Base-by-base conservation (phyloP, 2,329 filamentous ascomycete genomes). In the Akanthomyces dipterigenus region DNA sequence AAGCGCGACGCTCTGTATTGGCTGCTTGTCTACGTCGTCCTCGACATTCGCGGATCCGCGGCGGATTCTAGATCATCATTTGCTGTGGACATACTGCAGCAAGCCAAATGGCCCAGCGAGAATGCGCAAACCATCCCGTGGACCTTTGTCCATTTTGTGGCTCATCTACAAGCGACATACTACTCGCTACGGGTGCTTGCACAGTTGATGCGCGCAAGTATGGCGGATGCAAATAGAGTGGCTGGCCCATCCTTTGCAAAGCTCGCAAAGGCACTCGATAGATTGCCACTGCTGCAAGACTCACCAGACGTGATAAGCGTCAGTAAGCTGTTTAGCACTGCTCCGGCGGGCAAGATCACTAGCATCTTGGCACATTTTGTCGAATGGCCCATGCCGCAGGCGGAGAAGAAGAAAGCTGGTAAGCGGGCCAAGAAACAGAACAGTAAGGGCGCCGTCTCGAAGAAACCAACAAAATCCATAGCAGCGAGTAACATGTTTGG, bases 141-240 rank as follows among this genome's bases (percentile, higher is more conserved):
- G 88, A 75, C 80, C 11, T 74, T 81, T 20, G 72, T 88, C 48
- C 88, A 91, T 66, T 76, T 88, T 53, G 70, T 79, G 9, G 85
- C 86, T 0, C 83, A 88, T 64, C 71, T 85, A 85, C 48, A 82
- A 85, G 63, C 69, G 82, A 22, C 73, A 73, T 63, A 83, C 86
- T 67, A 69, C 40, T 69, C 67, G 0, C 50, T 69, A 12, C 61
- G 66, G n/a, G 68, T 77, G 26, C 61, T 85, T 4, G 64, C 81
- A 2, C 73, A 74, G 26, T 67, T 75, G 9, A 56, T 77, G 2
- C 64, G 66, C 1, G 51, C 69, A 20, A 60, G 57, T 5, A 28
- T 62, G 2, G 28, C 61, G 4, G 53, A 60, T 31, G 45, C 55
- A 7, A 36, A 38, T 43, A 42, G 49, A 24, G 40, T 42, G 3